Percentiles rank a stretch among this genome's conserved stretches.
Evolutionary conservation across 2,329 filamentous ascomycete genomes (phyloP).

Genomic region (Hymenotorrendiella dingleyae): DNA sequence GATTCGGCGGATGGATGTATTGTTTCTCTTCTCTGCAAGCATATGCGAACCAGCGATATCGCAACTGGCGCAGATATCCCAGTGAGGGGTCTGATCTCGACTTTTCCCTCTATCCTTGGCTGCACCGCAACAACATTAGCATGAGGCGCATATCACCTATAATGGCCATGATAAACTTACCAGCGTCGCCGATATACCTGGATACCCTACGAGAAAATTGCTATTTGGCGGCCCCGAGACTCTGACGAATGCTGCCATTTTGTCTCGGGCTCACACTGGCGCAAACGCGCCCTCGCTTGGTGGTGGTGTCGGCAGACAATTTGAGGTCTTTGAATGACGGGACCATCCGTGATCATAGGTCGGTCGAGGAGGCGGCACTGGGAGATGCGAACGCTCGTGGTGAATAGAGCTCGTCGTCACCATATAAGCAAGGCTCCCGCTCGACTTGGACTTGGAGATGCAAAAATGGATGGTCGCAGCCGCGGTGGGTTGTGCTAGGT

Average conservation of each 20-base stretch:
- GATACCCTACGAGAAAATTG: conserved; percentile 94
- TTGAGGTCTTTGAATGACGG: too few relatives aligned
- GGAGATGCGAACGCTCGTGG: conserved; percentile 3
- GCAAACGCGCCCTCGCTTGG: conserved; percentile 25
- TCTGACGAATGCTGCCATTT: conserved; percentile 79
- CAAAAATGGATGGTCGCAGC: too few relatives aligned
- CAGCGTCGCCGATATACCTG: conserved; percentile 93
- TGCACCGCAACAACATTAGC: conserved; percentile 35
- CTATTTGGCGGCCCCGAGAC: conserved; percentile 96
- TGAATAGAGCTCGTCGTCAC: not conserved
- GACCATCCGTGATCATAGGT: too few relatives aligned
- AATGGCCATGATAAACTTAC: conserved; percentile 50
- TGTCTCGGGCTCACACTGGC: conserved; percentile 30
- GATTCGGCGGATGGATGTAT: conserved; percentile 96
- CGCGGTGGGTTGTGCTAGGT: too few relatives aligned
- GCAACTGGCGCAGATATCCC: conserved; percentile 85
- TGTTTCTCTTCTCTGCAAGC: conserved; percentile 85
- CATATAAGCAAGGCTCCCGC: conserved; percentile 25
- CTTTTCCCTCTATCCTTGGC: conserved; percentile 96
- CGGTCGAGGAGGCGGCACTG: too few relatives aligned
- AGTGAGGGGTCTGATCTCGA: conserved; percentile 84
- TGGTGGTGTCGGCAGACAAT: conserved; percentile 19
- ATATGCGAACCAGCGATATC: conserved; percentile 90
- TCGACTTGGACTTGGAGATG: too few relatives aligned
- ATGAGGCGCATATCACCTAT: conserved; percentile 14